These are phyloP conservation scores for Stachybotrys elegans DNA, from an alignment of 2,329 filamentous ascomycete genomes.

Conservation along the genomic window DNA sequence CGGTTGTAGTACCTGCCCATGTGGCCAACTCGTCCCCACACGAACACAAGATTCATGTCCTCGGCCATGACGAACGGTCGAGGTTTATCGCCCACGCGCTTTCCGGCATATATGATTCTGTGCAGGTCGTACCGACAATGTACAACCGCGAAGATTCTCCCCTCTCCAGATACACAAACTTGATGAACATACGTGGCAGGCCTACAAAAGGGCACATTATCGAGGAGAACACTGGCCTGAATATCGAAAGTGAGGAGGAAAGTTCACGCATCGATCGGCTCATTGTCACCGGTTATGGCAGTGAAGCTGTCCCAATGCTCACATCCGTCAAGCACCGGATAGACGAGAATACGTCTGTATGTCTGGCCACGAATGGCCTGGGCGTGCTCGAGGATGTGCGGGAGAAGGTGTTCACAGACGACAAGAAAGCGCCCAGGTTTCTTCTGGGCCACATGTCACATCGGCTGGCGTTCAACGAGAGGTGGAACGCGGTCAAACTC, in stretches of 20 bases:
- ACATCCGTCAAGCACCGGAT: slow-evolving; percentile 59
- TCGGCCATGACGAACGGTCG: slow-evolving; percentile 35
- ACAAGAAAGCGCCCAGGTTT: slow-evolving; percentile 64
- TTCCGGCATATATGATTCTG: slow-evolving; percentile 34
- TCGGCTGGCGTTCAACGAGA: slow-evolving; percentile 36
- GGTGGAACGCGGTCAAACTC: slow-evolving; percentile 33
- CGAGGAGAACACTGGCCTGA: background rate
- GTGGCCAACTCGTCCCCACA: slow-evolving; percentile 22
- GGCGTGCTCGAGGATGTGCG: slow-evolving; percentile 79
- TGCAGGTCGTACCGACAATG: slow-evolving; percentile 32
- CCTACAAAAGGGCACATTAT: too few species aligned
- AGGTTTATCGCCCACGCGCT: slow-evolving; percentile 36
- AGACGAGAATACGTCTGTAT: slow-evolving; percentile 63
- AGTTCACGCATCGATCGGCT: slow-evolving; percentile 62
- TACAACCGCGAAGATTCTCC: too few species aligned
- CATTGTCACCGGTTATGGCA: slow-evolving; percentile 57
- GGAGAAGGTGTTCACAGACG: slow-evolving; percentile 62
- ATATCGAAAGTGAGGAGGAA: too few species aligned
- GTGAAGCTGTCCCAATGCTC: slow-evolving; percentile 53
- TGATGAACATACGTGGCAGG: too few species aligned
- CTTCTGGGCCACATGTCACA: slow-evolving; percentile 61
- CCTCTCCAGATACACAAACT: too few species aligned
- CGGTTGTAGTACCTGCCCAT: slow-evolving; percentile 27
- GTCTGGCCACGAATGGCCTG: slow-evolving; percentile 76
- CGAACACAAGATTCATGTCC: slow-evolving; percentile 35